A percentile compares a stretch with the other conserved stretches of the same genome.
These are phyloP conservation scores for Mesembryanthemum crystallinum DNA, from an alignment of 148 eudicot species.

Conservation along the genomic window DNA sequence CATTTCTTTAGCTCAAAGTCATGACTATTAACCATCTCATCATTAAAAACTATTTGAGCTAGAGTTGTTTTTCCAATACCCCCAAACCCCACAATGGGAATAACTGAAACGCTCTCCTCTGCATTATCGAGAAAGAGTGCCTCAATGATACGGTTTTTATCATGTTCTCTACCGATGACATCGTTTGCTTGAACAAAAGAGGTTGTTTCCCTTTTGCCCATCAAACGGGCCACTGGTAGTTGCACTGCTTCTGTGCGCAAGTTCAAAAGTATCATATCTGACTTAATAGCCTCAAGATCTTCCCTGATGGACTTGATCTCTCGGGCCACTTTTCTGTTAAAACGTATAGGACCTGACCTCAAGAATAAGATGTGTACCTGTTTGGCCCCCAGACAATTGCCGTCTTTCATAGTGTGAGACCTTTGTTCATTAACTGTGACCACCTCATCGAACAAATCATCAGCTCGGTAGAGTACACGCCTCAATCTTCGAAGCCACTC, in stretches of 20 bases:
- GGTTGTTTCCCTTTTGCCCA: slow-evolving; percentile 11
- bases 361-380: slow-evolving; percentile 4
- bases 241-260: neutral
- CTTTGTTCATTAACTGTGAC: too few relatives aligned
- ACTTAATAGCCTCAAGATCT: slow-evolving; percentile 11
- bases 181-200: slow-evolving; percentile 6
- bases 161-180: slow-evolving; percentile 7
- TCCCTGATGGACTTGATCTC: slow-evolving; percentile 14
- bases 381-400: neutral
- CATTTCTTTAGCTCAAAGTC: neutral
- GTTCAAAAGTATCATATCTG: slow-evolving; percentile 1
- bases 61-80: neutral
- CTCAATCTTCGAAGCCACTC: too few relatives aligned
- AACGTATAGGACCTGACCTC: too few relatives aligned
- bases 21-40: neutral
- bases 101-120: slow-evolving; percentile 1
- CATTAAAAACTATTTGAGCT: too few relatives aligned
- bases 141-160: neutral
- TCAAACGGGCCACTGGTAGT: neutral
- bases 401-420: neutral
- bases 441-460: too few relatives aligned
- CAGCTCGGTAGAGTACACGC: too few relatives aligned
- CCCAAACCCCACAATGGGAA: slow-evolving; percentile 21
- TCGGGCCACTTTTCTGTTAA: neutral
- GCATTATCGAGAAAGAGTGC: neutral